Evolutionary conservation across 2,329 filamentous ascomycete species (phyloP), one percentile per base, ranked within the genome.

Genomic region (Tolypocladium sp.): DNA sequence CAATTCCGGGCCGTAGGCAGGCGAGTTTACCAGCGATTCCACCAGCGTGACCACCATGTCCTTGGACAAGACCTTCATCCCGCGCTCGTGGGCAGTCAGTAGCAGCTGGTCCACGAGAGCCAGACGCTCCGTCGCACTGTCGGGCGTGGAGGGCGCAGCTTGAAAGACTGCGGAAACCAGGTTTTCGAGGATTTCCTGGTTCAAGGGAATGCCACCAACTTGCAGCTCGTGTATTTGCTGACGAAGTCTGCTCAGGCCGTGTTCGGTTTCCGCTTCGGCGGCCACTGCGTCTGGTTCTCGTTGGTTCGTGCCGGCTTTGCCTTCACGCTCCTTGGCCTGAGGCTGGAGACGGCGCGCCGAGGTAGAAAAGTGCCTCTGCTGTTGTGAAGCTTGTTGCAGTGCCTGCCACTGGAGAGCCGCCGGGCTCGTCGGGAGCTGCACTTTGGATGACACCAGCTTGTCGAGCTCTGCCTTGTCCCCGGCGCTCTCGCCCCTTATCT

Each of bases 1-100:
- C 10, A 80, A 73, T 57, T 70, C 64, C 0, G 63, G 56, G 0
- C 67, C 68, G 42, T 69, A 71, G 2, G 67, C 67, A 2, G 70
- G 68, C 4, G 72, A 74, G 15, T 41, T 54, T 15, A 74, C 69
- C 1, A 76, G 68, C 4, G 71, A 68, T 58, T 78, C 75, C 17
- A 83, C 76, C 40, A 82, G 70, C 12, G 74, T 66, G 15, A 79
- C 73, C 55, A 87, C 74, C 57, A 86, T 69, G 33, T 81, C 76
- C 59, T 77, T 70, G 35, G 72, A 70, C 58, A 79, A 66, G 25
- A 81, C 67, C 2, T 68, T 61, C 58, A 80, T 68, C 22, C 77
- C 76, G 10, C 79, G 76, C 62, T 78, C 76, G 52, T 77, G 71
- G 57, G 80, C 74, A 6, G 75, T 76, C 17, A 73, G 68, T 9